Base-by-base conservation (phyloP, 2,329 filamentous ascomycete species). In the Acarospora socialis region DNA sequence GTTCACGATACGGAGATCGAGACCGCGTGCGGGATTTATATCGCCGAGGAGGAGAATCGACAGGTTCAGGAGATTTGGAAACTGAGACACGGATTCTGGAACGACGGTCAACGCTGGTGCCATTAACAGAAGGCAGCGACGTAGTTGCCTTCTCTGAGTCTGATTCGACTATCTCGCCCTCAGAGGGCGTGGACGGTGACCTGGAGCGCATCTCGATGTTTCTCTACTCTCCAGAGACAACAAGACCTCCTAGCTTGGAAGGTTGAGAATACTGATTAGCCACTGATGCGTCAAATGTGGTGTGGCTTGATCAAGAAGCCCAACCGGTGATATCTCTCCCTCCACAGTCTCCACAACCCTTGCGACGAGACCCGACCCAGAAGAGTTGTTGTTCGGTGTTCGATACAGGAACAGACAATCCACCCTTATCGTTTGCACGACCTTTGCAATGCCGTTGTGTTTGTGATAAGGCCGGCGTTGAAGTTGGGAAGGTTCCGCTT, bases 81-180 rank as follows among this genome's bases (percentile, higher is more conserved):
- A 60, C 54, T 51, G 70, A 68, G 46, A 60, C 52, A 65, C 68
- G 73, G 61, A 60, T 68, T 86, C 83, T 92, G 80, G 79, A 71
- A 69, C 68, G 74, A 73, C 78, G 80, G 82, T 92, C 81, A 92
- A 92, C 77, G 72, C 70, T 75, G 72, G 65, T 76, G 77, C 74
- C 70, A 70, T 76, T 73, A 68, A 70, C 61, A 59, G 68, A 69
- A 68, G 69, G 66, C 68, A 76, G 73, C 76, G 78, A 65, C 60
- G 59, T 77, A 81, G 79, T 81, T 90, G 82, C 81, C 82, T 90
- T 90, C 61, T 72, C 68, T 66, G 66, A 68, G 59, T 68, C 67
- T 61, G 71, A 71, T 61, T 86, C 81, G 56, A 78, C 61, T 58
- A 87, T 83, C 66, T 92, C 83, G 61, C 83, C 82, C 61, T 92